A percentile compares a stretch with the other conserved stretches of the same genome.
Conservation (phyloP, 2,329 filamentous ascomycete species). For the Microdochium trichocladiopsis region DNA sequence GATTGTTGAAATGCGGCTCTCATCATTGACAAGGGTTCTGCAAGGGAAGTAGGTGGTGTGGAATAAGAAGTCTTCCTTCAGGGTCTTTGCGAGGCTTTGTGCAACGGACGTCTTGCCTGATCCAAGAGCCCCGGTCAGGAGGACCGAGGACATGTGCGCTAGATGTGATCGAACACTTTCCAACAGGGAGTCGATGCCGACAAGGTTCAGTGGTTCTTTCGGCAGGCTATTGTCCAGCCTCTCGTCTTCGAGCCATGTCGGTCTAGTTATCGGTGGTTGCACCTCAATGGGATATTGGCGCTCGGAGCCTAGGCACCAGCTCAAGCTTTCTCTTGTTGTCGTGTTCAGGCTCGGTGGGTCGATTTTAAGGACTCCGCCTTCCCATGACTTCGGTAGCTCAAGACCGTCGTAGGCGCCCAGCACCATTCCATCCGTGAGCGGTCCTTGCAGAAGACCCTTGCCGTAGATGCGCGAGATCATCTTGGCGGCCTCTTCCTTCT, state of each 20-base stretch:
- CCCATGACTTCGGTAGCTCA: slow-evolving; percentile 58
- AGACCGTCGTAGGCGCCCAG: slow-evolving; percentile 51
- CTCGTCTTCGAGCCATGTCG: slow-evolving; percentile 42
- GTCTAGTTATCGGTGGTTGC: slow-evolving; percentile 64
- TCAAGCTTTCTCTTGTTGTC: slow-evolving; percentile 36
- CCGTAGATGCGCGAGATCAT: slow-evolving; percentile 68
- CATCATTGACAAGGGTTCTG: slow-evolving; percentile 80
- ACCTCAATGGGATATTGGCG: slow-evolving; percentile 68
- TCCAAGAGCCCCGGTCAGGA: slow-evolving; percentile 83
- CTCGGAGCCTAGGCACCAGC: slow-evolving; percentile 76
- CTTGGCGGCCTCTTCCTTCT: slow-evolving; percentile 69
- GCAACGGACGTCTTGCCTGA: slow-evolving; percentile 83
- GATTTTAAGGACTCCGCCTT: slow-evolving; percentile 78
- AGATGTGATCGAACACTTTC: slow-evolving; percentile 68
- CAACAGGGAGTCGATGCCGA: slow-evolving; percentile 77
- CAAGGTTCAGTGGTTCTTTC: slow-evolving; percentile 53
- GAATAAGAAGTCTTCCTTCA: slow-evolving; percentile 69
- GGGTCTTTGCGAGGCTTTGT: slow-evolving; percentile 64
- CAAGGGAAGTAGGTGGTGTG: slow-evolving; percentile 84
- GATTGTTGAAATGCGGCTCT: slow-evolving; percentile 81
- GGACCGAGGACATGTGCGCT: slow-evolving; percentile 77
- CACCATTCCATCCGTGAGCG: slow-evolving; percentile 83
- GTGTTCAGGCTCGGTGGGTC: slow-evolving; percentile 43
- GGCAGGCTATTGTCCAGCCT: slow-evolving; percentile 47
- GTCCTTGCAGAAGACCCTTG: slow-evolving; percentile 67